Percentiles rank a stretch among this genome's conserved stretches.
Evolutionary conservation across 169 alveolate genomes (phyloP).

Genomic region (Plasmodium fragile): DNA sequence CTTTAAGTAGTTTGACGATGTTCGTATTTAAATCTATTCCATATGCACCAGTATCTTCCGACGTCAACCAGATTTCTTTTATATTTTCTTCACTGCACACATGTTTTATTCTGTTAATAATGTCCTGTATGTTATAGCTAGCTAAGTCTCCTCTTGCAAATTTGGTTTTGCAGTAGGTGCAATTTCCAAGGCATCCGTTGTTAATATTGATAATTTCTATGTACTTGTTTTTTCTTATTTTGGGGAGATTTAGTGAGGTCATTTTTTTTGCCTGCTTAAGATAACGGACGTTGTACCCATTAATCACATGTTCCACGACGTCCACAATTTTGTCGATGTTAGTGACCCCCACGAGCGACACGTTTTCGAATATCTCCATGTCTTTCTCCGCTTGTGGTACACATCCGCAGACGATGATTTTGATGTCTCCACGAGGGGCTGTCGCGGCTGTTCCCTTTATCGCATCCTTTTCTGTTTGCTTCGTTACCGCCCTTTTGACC

Average conservation of each 20-base stretch:
- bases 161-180: slow-evolving; percentile 99
- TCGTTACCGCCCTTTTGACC: not conserved
- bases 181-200: slow-evolving; percentile 98
- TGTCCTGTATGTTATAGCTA: slow-evolving; percentile 93
- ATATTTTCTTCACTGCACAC: slow-evolving; percentile 93
- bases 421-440: slow-evolving; percentile 79
- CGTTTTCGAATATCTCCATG: slow-evolving; percentile 78
- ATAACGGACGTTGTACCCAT: slow-evolving; percentile 93
- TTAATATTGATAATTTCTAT: slow-evolving; percentile 92
- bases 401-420: slow-evolving; percentile 95
- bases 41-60: slow-evolving; percentile 98
- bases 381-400: slow-evolving; percentile 96
- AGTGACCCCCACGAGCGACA: slow-evolving; percentile 89
- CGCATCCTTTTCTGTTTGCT: not conserved
- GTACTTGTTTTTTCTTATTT: slow-evolving; percentile 95
- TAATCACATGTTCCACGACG: slow-evolving; percentile 96
- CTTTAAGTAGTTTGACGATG: slow-evolving; percentile 91
- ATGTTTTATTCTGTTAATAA: slow-evolving; percentile 90
- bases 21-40: slow-evolving; percentile 98
- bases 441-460: not conserved
- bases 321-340: slow-evolving; percentile 94
- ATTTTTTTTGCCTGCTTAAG: slow-evolving; percentile 88
- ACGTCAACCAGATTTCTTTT: slow-evolving; percentile 97
- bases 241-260: slow-evolving; percentile 97
- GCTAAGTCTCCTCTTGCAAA: slow-evolving; percentile 97